Conservation (phyloP, 441 rosid species). For the Pelargonium australe region DNA sequence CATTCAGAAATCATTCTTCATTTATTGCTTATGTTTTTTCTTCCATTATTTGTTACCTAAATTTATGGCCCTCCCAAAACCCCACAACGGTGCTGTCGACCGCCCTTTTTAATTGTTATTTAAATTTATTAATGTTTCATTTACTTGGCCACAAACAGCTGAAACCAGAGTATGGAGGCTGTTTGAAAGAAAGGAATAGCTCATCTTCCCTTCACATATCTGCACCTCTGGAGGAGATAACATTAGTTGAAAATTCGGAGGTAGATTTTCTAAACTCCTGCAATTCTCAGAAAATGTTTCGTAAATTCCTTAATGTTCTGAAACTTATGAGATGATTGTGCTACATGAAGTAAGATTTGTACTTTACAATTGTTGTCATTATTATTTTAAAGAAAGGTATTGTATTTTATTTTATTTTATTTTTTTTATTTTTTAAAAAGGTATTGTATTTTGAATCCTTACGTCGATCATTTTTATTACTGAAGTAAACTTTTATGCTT, state of each 20-base stretch:
- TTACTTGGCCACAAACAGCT: conserved; percentile 34
- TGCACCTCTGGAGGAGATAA: conserved; percentile 36
- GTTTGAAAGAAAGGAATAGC: conserved; percentile 29
- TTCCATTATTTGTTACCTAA: not conserved
- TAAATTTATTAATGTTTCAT: not conserved
- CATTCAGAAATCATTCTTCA: not conserved
- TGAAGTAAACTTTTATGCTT: not conserved
- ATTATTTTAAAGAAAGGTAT: not conserved
- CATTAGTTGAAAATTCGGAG: conserved; percentile 31
- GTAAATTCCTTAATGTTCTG: not conserved
- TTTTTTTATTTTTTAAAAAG: too few species aligned
- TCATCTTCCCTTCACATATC: conserved; percentile 25
- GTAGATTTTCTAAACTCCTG: conserved; percentile 24
- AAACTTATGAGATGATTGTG: not conserved
- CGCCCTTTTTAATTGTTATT: too few species aligned
- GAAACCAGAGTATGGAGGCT: conserved; percentile 33
- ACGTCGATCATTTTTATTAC: not conserved
- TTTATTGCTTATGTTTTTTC: conserved; percentile 1
- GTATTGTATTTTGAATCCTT: not conserved
- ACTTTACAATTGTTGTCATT: not conserved
- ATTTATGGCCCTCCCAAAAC: too few species aligned
- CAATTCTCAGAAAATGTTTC: not conserved
- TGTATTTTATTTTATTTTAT: too few species aligned
- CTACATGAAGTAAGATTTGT: not conserved
- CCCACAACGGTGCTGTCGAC: too few species aligned